These are phyloP conservation scores for Malus hybrid DNA, from an alignment of 331 rosid genomes.

Conservation along the genomic window DNA sequence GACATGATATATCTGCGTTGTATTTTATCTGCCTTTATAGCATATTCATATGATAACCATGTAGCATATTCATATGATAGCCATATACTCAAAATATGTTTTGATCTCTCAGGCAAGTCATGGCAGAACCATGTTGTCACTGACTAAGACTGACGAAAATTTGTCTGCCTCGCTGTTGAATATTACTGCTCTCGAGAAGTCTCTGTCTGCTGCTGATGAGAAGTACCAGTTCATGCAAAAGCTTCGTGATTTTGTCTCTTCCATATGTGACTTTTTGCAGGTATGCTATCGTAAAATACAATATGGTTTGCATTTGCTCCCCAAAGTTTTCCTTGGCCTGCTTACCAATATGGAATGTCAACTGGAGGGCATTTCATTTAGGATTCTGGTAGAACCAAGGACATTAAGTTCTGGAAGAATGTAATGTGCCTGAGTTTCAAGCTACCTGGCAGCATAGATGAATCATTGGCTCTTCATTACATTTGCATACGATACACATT, in stretches of 20 bases:
- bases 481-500: not conserved
- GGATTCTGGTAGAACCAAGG: not conserved
- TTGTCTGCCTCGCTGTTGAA: slow-evolving; percentile 71
- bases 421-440: not conserved
- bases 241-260: slow-evolving; percentile 69
- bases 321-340: not conserved
- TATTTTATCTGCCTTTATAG: not conserved
- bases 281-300: slow-evolving; percentile 23
- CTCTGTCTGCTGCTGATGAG: slow-evolving; percentile 65
- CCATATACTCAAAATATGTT: not conserved
- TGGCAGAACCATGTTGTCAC: slow-evolving; percentile 48
- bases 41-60: not conserved
- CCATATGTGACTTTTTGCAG: slow-evolving; percentile 84
- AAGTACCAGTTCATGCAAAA: slow-evolving; percentile 84
- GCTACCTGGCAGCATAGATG: not conserved
- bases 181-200: slow-evolving; percentile 69
- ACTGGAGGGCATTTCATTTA: not conserved
- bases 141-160: slow-evolving; percentile 65
- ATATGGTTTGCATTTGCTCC: too few relatives aligned
- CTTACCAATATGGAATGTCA: not conserved
- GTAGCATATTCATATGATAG: too few relatives aligned
- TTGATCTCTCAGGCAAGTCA: slow-evolving; percentile 63
- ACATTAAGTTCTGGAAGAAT: not conserved
- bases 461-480: not conserved
- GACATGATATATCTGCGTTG: not conserved